A percentile compares a stretch with the other conserved stretches of the same genome.
Conservation (phyloP, 257 asterid species). For the Perilla frutescens region DNA sequence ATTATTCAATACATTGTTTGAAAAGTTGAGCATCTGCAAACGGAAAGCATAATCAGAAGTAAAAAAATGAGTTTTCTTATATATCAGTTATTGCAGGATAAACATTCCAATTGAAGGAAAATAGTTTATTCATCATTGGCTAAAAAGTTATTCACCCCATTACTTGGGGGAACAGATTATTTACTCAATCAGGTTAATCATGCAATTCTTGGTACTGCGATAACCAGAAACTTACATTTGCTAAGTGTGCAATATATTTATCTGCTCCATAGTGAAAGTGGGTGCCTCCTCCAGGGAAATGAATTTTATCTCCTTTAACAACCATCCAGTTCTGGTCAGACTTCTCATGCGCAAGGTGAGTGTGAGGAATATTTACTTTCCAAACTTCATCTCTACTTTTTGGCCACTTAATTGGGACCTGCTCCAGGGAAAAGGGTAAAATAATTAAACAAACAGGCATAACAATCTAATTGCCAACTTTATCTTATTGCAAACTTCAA, state of each 20-base stretch:
- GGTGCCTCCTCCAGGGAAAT: constrained; percentile 96
- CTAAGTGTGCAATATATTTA: constrained; percentile 86
- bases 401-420: constrained; percentile 97
- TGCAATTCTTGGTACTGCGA: constrained; percentile 2
- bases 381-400: constrained; percentile 92
- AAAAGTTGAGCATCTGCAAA: constrained; percentile 81
- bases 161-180: constrained; percentile 3
- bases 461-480: constrained; percentile 1
- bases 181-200: constrained; percentile 8
- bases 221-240: constrained; percentile 66
- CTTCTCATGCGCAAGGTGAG: constrained; percentile 92
- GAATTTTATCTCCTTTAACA: constrained; percentile 81
- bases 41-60: constrained; percentile 31
- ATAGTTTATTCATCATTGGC: not conserved
- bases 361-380: constrained; percentile 96
- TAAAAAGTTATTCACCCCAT: not conserved
- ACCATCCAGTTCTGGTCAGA: constrained; percentile 99
- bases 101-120: not conserved
- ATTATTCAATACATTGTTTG: constrained; percentile 69
- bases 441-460: constrained; percentile 22
- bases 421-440: constrained; percentile 27
- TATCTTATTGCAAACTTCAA: constrained; percentile 9
- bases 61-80: constrained; percentile 14
- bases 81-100: constrained; percentile 6
- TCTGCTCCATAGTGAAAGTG: constrained; percentile 97